These are phyloP conservation scores for Geotrichum histeridarum DNA, from an alignment of 1,139 yeast species.

Conservation along the genomic window DNA sequence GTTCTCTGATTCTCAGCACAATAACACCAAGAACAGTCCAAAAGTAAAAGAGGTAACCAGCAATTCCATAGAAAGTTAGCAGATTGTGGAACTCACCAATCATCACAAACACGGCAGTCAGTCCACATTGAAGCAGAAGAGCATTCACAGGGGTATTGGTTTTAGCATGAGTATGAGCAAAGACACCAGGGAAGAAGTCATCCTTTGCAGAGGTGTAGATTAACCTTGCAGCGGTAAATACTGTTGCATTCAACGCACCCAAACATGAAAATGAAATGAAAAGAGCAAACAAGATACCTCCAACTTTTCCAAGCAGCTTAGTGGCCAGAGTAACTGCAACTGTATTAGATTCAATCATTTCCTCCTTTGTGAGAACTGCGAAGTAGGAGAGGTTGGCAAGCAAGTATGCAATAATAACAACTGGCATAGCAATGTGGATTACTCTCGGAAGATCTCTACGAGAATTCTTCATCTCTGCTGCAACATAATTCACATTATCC, in stretches of 20 bases:
- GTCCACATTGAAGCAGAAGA: conserved; percentile 33
- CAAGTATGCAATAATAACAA: conserved; percentile 38
- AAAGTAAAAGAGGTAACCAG: conserved; percentile 40
- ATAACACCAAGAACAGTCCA: conserved; percentile 40
- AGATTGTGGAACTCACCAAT: conserved; percentile 39
- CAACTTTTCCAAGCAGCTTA: conserved; percentile 32
- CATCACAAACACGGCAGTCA: conserved; percentile 35
- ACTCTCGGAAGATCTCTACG: conserved; percentile 40
- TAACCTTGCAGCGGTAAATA: conserved; percentile 39
- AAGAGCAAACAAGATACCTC: conserved; percentile 35
- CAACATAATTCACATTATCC: conserved; percentile 43
- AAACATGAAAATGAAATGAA: conserved; percentile 40
- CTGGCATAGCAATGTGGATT: conserved; percentile 41
- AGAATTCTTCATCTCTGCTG: conserved; percentile 41
- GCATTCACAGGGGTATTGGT: conserved; percentile 39
- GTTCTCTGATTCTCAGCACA: conserved; percentile 36
- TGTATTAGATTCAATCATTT: conserved; percentile 36
- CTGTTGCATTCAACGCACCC: conserved; percentile 42
- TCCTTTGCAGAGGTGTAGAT: conserved; percentile 40
- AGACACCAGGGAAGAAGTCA: conserved; percentile 35
- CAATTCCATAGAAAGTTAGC: conserved; percentile 41
- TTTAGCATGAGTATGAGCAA: conserved; percentile 29
- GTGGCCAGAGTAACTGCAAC: conserved; percentile 39
- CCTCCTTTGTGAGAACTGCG: conserved; percentile 36
- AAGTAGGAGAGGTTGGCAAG: conserved; percentile 40